phyloP scores from a whole-genome alignment of 495 filamentous ascomycete genomes.

The Lasiosphaeris hirsuta region DNA sequence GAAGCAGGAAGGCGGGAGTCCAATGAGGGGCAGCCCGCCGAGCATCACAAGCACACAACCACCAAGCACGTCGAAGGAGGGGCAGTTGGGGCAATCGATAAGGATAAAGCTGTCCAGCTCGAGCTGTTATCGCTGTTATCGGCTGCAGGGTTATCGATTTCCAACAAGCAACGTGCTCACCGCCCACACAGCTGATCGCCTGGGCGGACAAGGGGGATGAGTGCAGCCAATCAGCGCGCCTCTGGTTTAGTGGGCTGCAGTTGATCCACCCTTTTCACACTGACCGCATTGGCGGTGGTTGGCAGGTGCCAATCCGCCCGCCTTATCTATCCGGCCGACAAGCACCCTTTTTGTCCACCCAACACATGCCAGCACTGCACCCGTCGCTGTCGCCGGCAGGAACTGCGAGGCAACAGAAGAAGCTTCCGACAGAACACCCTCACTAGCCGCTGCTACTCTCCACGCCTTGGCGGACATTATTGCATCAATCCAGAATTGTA shows the following conservation, averaged over 20 bases:
- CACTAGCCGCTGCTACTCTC: not conserved
- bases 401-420: not conserved
- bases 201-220: not conserved
- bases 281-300: not conserved
- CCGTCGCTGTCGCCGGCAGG: too few relatives aligned
- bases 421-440: not conserved
- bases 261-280: not conserved
- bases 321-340: not conserved
- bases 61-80: too few relatives aligned
- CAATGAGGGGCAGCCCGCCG: slow-evolving; percentile 7
- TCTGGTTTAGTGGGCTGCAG: not conserved
- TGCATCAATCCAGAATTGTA: not conserved
- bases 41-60: too few relatives aligned
- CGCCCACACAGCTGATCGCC: not conserved
- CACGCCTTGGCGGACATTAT: not conserved
- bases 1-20: slow-evolving; percentile 7
- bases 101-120: slow-evolving; percentile 1
- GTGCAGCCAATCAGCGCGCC: not conserved
- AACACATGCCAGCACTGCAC: too few relatives aligned
- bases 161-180: not conserved
- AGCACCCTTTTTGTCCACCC: not conserved
- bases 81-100: slow-evolving; percentile 1
- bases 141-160: not conserved
- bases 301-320: slow-evolving; percentile 2
- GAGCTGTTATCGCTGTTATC: not conserved